Base-by-base conservation (phyloP, 2,329 filamentous ascomycete genomes). In the Nothophaeocryptopus gaeumannii region DNA sequence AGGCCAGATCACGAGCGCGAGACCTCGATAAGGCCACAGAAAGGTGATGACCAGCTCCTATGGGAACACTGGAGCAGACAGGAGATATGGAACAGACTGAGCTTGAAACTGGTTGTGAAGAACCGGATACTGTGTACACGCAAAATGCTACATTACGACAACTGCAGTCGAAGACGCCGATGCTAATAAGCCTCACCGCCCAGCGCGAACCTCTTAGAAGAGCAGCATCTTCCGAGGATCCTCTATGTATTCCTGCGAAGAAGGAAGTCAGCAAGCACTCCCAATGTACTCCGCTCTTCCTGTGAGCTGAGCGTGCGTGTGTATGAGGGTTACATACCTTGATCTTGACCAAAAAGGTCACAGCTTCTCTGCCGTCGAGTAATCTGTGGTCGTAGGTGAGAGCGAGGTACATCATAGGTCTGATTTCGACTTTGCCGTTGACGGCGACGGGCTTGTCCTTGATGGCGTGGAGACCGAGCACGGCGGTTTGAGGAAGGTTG, bases 401-500 rank as follows among this genome's bases (percentile, higher is more conserved):
- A 36, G 93, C 93, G 58, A 99, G 82, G 72, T 96, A 97, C 93
- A 99, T 99, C 90, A 99, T 97, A 74, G 93, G 93, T 60, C 93
- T 83, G 62, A 96, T 88, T 72, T 96, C 91, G 50, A 97, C 79
- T 77, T 96, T 95, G 66, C 93, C 93, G 66, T 97, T 90, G 55
- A 97, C 78, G 20, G 81, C 92, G 45, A 96, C 84, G 2, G 92
- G 84, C 65, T 87, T 88, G 47, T 99, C 90, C 78, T 99, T 99
- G 74, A 96, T 96, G 39, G 92, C 90, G 70, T 99, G 92, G 15
- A 96, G 84, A 59, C 92, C 92, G 51, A 96, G 81, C 8, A 96
- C 91, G 50, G 89, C 81, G 52, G 88, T 92, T 70, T 97, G 92
- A 11, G 92, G 92, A 40, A 96, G 78, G 74, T 99, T 99, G 78